A percentile compares a stretch with the other conserved stretches of the same genome.
phyloP scores from a whole-genome alignment of 179 eudicot genomes.

The Beta lomatogona region DNA sequence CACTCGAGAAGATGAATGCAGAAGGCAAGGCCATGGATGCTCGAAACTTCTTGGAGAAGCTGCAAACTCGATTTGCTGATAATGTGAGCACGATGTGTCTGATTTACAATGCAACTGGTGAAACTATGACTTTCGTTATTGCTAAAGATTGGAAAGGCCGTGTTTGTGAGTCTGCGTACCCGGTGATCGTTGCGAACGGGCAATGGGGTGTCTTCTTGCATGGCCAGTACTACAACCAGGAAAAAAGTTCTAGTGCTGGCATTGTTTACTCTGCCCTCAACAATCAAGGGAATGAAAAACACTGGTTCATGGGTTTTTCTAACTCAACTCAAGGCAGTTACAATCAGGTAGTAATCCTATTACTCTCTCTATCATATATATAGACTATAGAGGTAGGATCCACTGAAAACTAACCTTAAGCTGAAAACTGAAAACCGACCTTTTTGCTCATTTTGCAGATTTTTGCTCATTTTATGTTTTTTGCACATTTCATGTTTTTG shows the following conservation, averaged over 20 bases:
- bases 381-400: too few relatives aligned
- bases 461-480: too few relatives aligned
- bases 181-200: neutral
- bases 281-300: neutral
- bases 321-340: too few relatives aligned
- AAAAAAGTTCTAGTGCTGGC: neutral
- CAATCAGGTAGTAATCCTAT: too few relatives aligned
- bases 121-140: neutral
- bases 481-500: too few relatives aligned
- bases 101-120: conserved; percentile 4
- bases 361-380: too few relatives aligned
- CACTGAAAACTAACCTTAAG: too few relatives aligned
- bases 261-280: neutral
- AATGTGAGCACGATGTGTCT: neutral
- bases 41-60: neutral
- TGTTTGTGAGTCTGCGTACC: conserved; percentile 1
- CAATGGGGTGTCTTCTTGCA: conserved; percentile 11
- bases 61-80: neutral
- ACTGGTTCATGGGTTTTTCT: too few relatives aligned
- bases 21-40: neutral
- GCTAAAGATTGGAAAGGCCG: neutral
- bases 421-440: too few relatives aligned
- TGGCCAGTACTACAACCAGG: neutral
- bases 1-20: neutral
- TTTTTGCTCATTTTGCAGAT: too few relatives aligned